phyloP scores from a whole-genome alignment of 2,329 filamentous ascomycete species.

The Penicillium fuscoglaucum region DNA sequence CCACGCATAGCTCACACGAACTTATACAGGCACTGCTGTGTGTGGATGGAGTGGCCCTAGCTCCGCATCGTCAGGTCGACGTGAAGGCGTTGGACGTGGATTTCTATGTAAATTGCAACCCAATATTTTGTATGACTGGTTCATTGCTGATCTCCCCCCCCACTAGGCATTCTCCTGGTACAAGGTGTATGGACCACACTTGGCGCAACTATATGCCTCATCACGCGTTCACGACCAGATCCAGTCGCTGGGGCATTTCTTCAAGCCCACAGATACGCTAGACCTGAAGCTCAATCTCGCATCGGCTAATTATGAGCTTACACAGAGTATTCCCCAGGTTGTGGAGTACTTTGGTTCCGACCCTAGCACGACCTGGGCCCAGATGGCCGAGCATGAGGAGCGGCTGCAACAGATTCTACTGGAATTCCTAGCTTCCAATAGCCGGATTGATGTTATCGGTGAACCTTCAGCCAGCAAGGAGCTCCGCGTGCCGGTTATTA shows the following conservation, averaged over 20 bases:
- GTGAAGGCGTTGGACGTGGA: slow-evolving; percentile 69
- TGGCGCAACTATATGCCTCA: slow-evolving; percentile 69
- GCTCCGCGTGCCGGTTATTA: slow-evolving; percentile 64
- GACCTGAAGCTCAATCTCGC: slow-evolving; percentile 69
- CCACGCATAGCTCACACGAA: background rate
- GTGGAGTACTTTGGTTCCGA: slow-evolving; percentile 59
- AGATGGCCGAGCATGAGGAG: slow-evolving; percentile 60
- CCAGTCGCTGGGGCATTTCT: slow-evolving; percentile 64
- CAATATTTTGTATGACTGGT: background rate
- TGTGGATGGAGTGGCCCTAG: slow-evolving; percentile 75
- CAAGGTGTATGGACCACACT: slow-evolving; percentile 77
- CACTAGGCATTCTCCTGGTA: slow-evolving; percentile 70
- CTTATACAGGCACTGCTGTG: slow-evolving; percentile 57
- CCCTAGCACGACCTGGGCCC: slow-evolving; percentile 48
- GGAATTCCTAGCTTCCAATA: slow-evolving; percentile 55
- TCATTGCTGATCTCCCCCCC: background rate
- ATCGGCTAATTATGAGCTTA: slow-evolving; percentile 69
- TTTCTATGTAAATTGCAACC: slow-evolving; percentile 56
- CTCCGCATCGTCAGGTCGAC: slow-evolving; percentile 70
- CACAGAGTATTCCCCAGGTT: slow-evolving; percentile 62
- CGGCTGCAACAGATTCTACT: slow-evolving; percentile 61
- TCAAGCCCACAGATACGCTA: slow-evolving; percentile 61
- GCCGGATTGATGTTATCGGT: slow-evolving; percentile 61
- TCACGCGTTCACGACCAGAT: slow-evolving; percentile 57
- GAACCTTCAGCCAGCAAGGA: slow-evolving; percentile 50